A percentile compares a stretch with the other conserved stretches of the same genome.
phyloP scores from a whole-genome alignment of 768 basidiomycete species.

The Artomyces pyxidatus region DNA sequence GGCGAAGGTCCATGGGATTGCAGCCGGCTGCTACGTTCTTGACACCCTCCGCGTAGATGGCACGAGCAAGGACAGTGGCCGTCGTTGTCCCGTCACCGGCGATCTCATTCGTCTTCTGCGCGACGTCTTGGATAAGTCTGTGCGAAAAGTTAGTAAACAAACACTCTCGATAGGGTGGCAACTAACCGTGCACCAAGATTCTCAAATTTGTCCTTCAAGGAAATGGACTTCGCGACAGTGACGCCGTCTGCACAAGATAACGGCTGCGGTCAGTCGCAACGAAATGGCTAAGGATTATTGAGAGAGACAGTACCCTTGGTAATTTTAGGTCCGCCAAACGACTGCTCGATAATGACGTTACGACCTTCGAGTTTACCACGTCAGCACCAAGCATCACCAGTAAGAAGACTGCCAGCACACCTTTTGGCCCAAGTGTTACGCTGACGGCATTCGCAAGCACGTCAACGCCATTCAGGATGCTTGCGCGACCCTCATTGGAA shows the following conservation, averaged over 20 bases:
- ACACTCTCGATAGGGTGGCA: neutral
- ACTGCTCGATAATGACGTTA: slow-evolving; percentile 97
- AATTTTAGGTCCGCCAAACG: slow-evolving; percentile 86
- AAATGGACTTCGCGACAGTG: slow-evolving; percentile 92
- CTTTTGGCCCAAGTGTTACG: slow-evolving; percentile 95
- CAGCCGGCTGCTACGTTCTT: slow-evolving; percentile 99
- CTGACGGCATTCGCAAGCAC: slow-evolving; percentile 94
- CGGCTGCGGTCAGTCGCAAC: neutral
- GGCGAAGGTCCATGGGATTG: slow-evolving; percentile 99
- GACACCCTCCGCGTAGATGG: slow-evolving; percentile 97
- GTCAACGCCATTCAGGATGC: slow-evolving; percentile 94
- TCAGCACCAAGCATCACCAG: slow-evolving; percentile 9
- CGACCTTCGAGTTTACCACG: slow-evolving; percentile 45
- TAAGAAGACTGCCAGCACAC: slow-evolving; percentile 29
- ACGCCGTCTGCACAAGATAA: slow-evolving; percentile 66
- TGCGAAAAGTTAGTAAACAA: slow-evolving; percentile 4
- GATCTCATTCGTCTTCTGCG: slow-evolving; percentile 92
- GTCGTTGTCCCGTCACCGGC: slow-evolving; percentile 99
- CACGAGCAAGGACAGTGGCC: slow-evolving; percentile 92
- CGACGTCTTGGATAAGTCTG: slow-evolving; percentile 92
- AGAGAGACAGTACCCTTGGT: slow-evolving; percentile 66
- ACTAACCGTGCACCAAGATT: slow-evolving; percentile 94
- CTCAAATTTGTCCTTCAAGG: slow-evolving; percentile 96
- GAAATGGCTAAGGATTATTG: too few relatives aligned
- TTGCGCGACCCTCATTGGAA: slow-evolving; percentile 89